Base-by-base conservation (phyloP, 768 basidiomycete species). In the Pholiota molesta region DNA sequence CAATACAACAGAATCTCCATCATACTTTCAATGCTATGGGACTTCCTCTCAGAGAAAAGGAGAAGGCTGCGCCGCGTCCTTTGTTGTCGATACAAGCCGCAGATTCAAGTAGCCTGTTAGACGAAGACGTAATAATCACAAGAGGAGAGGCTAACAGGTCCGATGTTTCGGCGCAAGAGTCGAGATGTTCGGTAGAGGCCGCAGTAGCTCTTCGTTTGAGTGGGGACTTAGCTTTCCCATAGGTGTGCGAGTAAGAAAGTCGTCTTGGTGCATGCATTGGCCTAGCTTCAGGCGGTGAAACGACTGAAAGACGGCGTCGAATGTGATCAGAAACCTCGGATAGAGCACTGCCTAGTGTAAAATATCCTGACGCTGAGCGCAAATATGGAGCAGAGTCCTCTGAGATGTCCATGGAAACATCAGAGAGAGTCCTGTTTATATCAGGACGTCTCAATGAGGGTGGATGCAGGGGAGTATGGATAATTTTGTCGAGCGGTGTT, bases 401-500 rank as follows among this genome's bases (percentile, higher is more conserved):
- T 19, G 26, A 39, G 8, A 42, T 44, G 19, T 21, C 17, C 28
- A 37, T n/a, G 35, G 59, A 8, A 26, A 23, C 5, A 29, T 31
- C 29, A 37, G 17, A 54, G 14, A 6, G 21, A 19, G 9, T 55
- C 33, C n/a, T 37, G 2, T 37, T 37, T 19, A 47, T 19, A 31
- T 19, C 19, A 47, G 61, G 53, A 31, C 28, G 57, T 49, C 14
- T 28, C 28, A 54, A 19, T 17, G 61, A 47, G 51, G 64, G 64
- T 23, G 64, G 64, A 44, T 39, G 39, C 11, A 45, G 49, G 28
- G 64, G 61, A 2, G 64, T 65, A 37, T 55, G 61, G 10, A 65
- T 13, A 44, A 65, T 65, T 52, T 65, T 57, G 33, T 60, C 57
- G 6, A 52, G 33, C 11, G 64, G 64, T n/a, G 61, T 65, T 16